Base-by-base conservation (phyloP, 805 yeast genomes). In the Barnettozyma siamensis region DNA sequence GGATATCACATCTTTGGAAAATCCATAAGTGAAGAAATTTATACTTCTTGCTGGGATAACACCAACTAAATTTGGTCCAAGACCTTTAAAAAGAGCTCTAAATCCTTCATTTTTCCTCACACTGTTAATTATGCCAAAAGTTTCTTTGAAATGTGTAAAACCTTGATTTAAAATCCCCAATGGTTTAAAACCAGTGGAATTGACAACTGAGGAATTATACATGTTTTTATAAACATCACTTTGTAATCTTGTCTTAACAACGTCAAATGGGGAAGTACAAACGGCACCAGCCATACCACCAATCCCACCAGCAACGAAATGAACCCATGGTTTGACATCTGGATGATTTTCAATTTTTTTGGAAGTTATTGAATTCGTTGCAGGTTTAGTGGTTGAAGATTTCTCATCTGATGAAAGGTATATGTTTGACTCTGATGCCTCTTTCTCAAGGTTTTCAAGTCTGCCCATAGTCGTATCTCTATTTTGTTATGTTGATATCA, bases 261-360 rank as follows among this genome's bases (percentile, higher is more conserved):
- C 94, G 62, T 89, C 99, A 47, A 93, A 76, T 1, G 99, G 99
- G 53, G 96, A 83, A 0, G 99, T 93, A 41, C 80, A 80, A 3
- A 91, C 66, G 2, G 99, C 96, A 20, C 99, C 99, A 24, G 91
- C 86, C 97, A 93, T 93, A 13, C 99, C 99, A 27, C 97, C 99
- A 20, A 86, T 60, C 12, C 95, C 95, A 38, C 93, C 94, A 11
- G 94, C 89, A n/a, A 85, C 85, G 58, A 85, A 85, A 63, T 84
- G 91, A 6, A 83, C 88, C 91, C 74, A 70, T 26, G 75, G 74
- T 42, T 66, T 68, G 5, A 70, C 68, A 12, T 54, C 52, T 2
- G 35, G 45, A 52, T 45, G 48, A 2, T 37, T 36, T n/a, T 38
- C 42, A 6, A 19, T 32, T 15, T 21, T 38, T 2, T 18, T 40